Evolutionary conservation across 2,329 filamentous ascomycete genomes (phyloP).

Genomic region (Talaromyces marneffei): DNA sequence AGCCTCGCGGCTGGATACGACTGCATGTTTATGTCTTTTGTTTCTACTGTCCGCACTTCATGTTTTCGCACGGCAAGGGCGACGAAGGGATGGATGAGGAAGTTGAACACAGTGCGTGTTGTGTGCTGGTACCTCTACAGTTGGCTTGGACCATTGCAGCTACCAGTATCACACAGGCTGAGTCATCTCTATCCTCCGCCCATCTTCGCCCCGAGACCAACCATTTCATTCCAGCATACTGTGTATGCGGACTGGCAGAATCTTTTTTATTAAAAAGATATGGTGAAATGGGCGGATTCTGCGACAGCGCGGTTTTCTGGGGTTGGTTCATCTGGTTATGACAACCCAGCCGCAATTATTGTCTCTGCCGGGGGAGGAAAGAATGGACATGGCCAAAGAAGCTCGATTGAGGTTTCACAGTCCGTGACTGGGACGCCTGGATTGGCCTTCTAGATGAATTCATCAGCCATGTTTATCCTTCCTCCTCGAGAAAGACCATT

Average conservation of each 20-base stretch:
- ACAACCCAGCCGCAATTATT: conserved; percentile 6
- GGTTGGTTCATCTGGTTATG: conserved; percentile 5
- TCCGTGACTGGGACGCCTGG: conserved; percentile 1
- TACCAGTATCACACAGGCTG: not conserved
- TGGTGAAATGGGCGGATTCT: conserved; percentile 8
- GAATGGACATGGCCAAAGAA: not conserved
- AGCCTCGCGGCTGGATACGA: conserved; percentile 46
- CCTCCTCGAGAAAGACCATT: not conserved
- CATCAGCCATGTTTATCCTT: not conserved
- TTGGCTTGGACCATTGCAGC: conserved; percentile 6
- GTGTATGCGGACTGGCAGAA: conserved; percentile 9
- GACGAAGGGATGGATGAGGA: not conserved
- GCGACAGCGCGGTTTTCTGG: conserved; percentile 3
- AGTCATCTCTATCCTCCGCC: not conserved
- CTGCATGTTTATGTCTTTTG: conserved; percentile 32
- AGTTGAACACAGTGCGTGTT: not conserved
- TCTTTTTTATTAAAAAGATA: conserved; percentile 8
- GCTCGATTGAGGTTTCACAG: not conserved
- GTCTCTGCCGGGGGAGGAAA: not conserved
- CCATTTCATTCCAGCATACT: conserved; percentile 11
- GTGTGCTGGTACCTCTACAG: not conserved
- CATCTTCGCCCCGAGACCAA: not conserved
- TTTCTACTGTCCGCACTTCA: conserved; percentile 24
- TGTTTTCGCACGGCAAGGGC: not conserved
- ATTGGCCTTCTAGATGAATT: not conserved